Conservation (phyloP, 257 asterid genomes). For the Rhazya stricta region DNA sequence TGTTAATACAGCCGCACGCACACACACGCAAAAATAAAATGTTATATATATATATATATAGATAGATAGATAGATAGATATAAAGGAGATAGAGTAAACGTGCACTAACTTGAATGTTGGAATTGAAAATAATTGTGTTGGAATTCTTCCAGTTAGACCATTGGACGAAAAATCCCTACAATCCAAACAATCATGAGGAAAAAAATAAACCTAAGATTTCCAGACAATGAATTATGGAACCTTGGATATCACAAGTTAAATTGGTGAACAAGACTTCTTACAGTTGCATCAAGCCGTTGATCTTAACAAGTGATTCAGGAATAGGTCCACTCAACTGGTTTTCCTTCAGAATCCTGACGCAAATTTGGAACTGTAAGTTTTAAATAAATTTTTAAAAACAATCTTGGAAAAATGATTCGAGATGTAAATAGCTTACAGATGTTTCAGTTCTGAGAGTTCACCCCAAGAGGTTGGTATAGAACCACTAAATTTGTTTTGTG, state of each 20-base stretch:
- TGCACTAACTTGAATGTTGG: slow-evolving; percentile 62
- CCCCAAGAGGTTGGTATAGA: slow-evolving; percentile 76
- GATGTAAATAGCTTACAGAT: slow-evolving; percentile 41
- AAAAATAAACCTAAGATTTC: background rate
- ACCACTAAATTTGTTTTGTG: slow-evolving; percentile 61
- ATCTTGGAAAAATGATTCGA: background rate
- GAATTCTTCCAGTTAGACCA: slow-evolving; percentile 65
- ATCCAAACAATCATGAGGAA: slow-evolving; percentile 4
- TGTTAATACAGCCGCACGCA: background rate
- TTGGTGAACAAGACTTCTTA: slow-evolving; percentile 30
- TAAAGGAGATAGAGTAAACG: no score
- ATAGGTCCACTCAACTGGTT: slow-evolving; percentile 54
- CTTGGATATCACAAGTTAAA: background rate
- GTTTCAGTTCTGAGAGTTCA: slow-evolving; percentile 54
- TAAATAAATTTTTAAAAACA: background rate
- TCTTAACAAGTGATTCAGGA: slow-evolving; percentile 52
- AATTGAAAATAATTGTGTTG: slow-evolving; percentile 45
- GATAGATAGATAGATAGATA: no score
- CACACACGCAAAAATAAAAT: no score
- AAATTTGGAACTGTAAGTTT: slow-evolving; percentile 4
- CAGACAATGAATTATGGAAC: background rate
- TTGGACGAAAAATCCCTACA: slow-evolving; percentile 82
- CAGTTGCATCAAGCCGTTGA: slow-evolving; percentile 52
- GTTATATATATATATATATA: no score
- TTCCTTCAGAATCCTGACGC: slow-evolving; percentile 53